Percentiles rank a stretch among this genome's conserved stretches.
phyloP scores from a whole-genome alignment of 495 filamentous ascomycete species.

The Neurospora terricola region DNA sequence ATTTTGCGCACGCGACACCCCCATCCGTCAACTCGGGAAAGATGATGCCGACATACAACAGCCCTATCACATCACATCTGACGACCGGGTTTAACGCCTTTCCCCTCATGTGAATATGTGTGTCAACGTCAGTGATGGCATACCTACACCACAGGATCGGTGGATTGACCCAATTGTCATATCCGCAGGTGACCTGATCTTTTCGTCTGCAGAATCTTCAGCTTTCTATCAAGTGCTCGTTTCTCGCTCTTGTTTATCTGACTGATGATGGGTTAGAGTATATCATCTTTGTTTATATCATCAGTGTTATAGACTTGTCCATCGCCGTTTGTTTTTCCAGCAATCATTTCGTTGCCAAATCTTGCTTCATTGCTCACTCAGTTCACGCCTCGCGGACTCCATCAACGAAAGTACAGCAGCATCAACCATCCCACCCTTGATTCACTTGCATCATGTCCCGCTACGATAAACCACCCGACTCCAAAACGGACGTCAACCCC shows the following conservation, averaged over 20 bases:
- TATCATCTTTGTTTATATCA: background rate
- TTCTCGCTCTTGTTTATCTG: background rate
- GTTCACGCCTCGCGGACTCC: background rate
- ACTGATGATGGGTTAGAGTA: background rate
- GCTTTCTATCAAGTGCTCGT: background rate
- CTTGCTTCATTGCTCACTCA: background rate
- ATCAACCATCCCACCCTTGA: background rate
- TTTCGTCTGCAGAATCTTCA: background rate
- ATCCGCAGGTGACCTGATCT: background rate
- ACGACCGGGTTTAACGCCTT: background rate
- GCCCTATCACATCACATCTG: background rate
- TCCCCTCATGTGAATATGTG: background rate
- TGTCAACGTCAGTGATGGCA: background rate
- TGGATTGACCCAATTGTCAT: background rate
- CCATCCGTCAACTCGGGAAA: background rate
- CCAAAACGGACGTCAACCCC: background rate
- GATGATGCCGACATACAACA: background rate
- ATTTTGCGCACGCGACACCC: background rate
- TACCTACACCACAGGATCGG: background rate
- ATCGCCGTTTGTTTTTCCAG: no score
- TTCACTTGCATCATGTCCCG: background rate
- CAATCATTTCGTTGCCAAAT: no score
- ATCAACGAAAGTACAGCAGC: background rate
- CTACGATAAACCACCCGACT: background rate
- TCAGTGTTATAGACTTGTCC: no score